Evolutionary conservation across 129 eudicot genomes (phyloP), one percentile per base, ranked within the genome.

Genomic region (Ambrosia artemisiifolia): DNA sequence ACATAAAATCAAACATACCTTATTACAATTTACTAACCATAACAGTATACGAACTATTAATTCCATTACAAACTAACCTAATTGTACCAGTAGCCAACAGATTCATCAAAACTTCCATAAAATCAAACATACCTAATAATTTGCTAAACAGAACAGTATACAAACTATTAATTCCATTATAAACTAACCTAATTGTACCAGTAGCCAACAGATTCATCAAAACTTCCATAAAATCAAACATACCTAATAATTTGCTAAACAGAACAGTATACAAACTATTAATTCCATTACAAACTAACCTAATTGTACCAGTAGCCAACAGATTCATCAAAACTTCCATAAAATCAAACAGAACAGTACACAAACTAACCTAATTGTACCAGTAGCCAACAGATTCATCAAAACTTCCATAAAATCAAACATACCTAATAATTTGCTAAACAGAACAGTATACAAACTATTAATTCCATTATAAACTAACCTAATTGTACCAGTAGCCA

Each of bases 261-360:
- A 62, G 62, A 47, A 47, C 3, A 69, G 42, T 69, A 70, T 44
- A 70, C 70, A 71, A 62, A 46, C 14, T 28, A 42, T n/a, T n/a
- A n/a, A n/a, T n/a, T n/a, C n/a, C n/a, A n/a, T n/a, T n/a, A n/a
- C n/a, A n/a, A n/a, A n/a, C n/a, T n/a, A n/a, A n/a, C n/a, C n/a
- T n/a, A n/a, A n/a, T n/a, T n/a, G n/a, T n/a, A n/a, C n/a, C n/a
- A n/a, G n/a, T n/a, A n/a, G n/a, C n/a, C n/a, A n/a, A n/a, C n/a
- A n/a, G n/a, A n/a, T n/a, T n/a, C n/a, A n/a, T n/a, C n/a, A 36
- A 16, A 18, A 14, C 49, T 18, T 32, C 55, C 6, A 42, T 30
- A 43, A 66, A 60, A 60, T 30, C 43, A 16, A 63, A 74, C 48
- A 62, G 62, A 47, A 47, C 3, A 69, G 42, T 69, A 70, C n/a